Conservation (phyloP, 305 asterid genomes). For the Fraxinus paxiana region DNA sequence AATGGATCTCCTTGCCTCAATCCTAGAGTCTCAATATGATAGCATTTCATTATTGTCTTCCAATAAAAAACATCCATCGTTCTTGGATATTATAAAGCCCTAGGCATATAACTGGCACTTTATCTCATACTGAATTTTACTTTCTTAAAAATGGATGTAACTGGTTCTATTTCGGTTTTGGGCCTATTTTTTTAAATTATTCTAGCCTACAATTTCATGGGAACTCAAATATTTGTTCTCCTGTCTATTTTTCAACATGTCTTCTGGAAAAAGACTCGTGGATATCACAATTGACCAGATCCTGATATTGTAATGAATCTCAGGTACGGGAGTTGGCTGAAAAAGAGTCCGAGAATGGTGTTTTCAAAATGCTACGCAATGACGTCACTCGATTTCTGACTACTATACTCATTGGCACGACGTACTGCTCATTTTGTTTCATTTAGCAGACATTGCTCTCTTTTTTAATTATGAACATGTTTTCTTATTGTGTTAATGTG, state of each 20-base stretch:
- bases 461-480: slow-evolving; percentile 34
- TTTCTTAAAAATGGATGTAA: slow-evolving; percentile 15
- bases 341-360: slow-evolving; percentile 85
- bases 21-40: background rate
- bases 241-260: background rate
- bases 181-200: background rate
- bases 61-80: slow-evolving; percentile 24
- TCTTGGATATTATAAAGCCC: slow-evolving; percentile 20
- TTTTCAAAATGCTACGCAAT: slow-evolving; percentile 80
- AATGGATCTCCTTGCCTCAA: too few species aligned
- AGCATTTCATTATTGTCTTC: slow-evolving; percentile 17
- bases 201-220: background rate
- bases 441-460: slow-evolving; percentile 25
- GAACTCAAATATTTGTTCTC: slow-evolving; percentile 8
- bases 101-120: background rate
- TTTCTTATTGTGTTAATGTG: slow-evolving; percentile 37
- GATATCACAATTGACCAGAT: background rate
- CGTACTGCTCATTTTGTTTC: slow-evolving; percentile 55
- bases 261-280: background rate
- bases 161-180: background rate
- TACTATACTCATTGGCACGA: slow-evolving; percentile 97
- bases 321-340: slow-evolving; percentile 97
- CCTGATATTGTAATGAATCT: slow-evolving; percentile 21
- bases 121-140: background rate
- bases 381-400: slow-evolving; percentile 95